Evolutionary conservation across 2,329 filamentous ascomycete genomes (phyloP).

Genomic region (Cordyceps fumosorosea): DNA sequence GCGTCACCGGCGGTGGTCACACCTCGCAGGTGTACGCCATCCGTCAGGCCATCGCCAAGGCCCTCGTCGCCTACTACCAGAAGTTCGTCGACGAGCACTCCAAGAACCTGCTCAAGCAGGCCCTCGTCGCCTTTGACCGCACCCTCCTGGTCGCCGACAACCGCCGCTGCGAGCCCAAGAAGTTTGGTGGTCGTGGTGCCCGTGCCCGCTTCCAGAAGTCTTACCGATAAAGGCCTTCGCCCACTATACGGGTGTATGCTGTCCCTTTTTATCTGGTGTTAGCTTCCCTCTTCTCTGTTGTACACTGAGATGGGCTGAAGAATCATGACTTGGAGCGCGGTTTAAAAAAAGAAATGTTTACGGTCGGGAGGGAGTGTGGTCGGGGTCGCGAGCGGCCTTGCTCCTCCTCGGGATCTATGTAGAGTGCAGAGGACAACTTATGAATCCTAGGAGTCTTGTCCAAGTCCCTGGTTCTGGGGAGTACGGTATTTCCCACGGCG

Average conservation of each 20-base stretch:
- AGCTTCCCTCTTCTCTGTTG: background rate
- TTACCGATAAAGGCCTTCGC: slow-evolving; percentile 69
- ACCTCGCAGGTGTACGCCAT: slow-evolving; percentile 96
- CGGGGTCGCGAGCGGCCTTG: background rate
- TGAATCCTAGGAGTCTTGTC: background rate
- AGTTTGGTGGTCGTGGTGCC: slow-evolving; percentile 90
- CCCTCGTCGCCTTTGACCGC: slow-evolving; percentile 90
- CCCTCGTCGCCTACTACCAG: slow-evolving; percentile 79
- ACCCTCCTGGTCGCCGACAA: slow-evolving; percentile 98
- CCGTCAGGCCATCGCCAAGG: slow-evolving; percentile 97
- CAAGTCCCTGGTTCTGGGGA: background rate
- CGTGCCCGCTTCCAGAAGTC: slow-evolving; percentile 98
- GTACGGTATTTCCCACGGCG: slow-evolving; percentile 3
- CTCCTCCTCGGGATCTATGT: background rate
- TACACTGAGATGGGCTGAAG: background rate
- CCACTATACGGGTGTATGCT: background rate
- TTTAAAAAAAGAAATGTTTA: background rate
- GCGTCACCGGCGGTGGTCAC: slow-evolving; percentile 95
- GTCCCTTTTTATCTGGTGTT: background rate
- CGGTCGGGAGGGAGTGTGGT: background rate
- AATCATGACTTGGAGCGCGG: slow-evolving; percentile 8
- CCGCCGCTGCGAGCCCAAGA: slow-evolving; percentile 99
- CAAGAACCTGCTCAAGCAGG: slow-evolving; percentile 99
- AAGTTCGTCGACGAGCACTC: slow-evolving; percentile 99
- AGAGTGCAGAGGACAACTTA: slow-evolving; percentile 8